Base-by-base conservation (phyloP, 1,284 basidiomycete genomes). In the Rhodotorula mucilaginosa region DNA sequence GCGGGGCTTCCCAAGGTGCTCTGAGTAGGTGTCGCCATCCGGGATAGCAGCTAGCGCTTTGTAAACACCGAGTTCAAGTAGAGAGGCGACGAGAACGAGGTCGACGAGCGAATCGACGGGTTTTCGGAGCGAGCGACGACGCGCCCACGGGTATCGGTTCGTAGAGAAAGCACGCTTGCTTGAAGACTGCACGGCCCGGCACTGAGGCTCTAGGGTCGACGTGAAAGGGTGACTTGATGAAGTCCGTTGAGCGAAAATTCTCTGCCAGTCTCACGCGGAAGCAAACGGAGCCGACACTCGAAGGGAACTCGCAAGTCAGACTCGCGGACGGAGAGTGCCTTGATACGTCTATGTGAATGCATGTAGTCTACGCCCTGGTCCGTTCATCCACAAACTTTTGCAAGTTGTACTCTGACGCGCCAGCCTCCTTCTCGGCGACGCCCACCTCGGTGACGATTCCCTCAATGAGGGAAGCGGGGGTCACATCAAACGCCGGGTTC, bases 401-500 rank as follows among this genome's bases (percentile, higher is more conserved):
- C 29, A 79, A 51, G 61, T 77, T 74, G 58, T 73, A 79, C 54
- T 67, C 72, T 0, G 52, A 29, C 34, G 90, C 60, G 88, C 65
- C 72, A 12, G 81, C 65, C 44, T 52, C 29, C 69, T 73, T 72
- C 67, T 76, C 75, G 10, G 72, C 78, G 6, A 78, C 78, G 4
- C 79, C 79, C 1, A 78, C 58, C 66, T 79, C 78, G n/a, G 77
- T 79, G 12, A 82, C 83, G 57, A 80, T 78, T 6, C 72, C 78
- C 61, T 72, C 75, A 71, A 85, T 85, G 34, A 85, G 79, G 74
- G 91, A 89, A 2, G 92, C 91, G 1, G 93, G 93, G 0, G 93
- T 96, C 23, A 97, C 92, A 79, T 96, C 93, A 80, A 96, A 97
- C 73, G 90, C 91, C 5, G 93, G 93, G 81, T 96, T 97, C 81